A percentile compares a stretch with the other conserved stretches of the same genome.
Conservation (phyloP, 306 rosid genomes). For the Vigna nakashimae region DNA sequence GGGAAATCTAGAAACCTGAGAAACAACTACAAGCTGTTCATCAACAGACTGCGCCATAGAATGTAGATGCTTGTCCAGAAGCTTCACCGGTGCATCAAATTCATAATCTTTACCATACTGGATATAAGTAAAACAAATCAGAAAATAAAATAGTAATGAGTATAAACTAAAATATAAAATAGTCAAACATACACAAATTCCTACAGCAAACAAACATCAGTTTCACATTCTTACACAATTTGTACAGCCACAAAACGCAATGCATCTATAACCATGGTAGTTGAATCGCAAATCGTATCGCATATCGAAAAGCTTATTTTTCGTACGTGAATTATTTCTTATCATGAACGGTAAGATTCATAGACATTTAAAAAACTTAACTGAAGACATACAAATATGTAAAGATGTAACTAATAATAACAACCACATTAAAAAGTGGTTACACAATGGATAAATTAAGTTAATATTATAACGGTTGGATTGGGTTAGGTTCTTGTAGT, state of each 20-base stretch:
- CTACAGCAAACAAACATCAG: conserved; percentile 3
- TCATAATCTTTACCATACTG: conserved; percentile 91
- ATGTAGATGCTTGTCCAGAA: conserved; percentile 79
- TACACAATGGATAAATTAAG: too few relatives aligned
- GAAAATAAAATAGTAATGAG: background rate
- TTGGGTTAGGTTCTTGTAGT: too few relatives aligned
- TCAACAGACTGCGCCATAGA: conserved; percentile 75
- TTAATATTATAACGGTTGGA: too few relatives aligned
- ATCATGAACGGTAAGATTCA: too few relatives aligned
- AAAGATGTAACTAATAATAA: too few relatives aligned
- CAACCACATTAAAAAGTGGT: too few relatives aligned
- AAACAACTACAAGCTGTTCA: conserved; percentile 83
- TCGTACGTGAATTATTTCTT: too few relatives aligned
- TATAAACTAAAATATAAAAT: conserved; percentile 6
- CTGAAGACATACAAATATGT: too few relatives aligned
- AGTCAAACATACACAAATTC: background rate
- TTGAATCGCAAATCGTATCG: too few relatives aligned
- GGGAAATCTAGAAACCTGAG: conserved; percentile 64
- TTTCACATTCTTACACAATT: conserved; percentile 10
- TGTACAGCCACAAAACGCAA: background rate
- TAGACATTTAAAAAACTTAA: too few relatives aligned
- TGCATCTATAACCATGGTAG: background rate
- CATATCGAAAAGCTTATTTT: too few relatives aligned
- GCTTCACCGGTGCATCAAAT: conserved; percentile 85
- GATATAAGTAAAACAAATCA: conserved; percentile 33